A percentile compares a stretch with the other conserved stretches of the same genome.
Evolutionary conservation across 768 basidiomycete species (phyloP).

Genomic region (Guyanaporus albipodus): DNA sequence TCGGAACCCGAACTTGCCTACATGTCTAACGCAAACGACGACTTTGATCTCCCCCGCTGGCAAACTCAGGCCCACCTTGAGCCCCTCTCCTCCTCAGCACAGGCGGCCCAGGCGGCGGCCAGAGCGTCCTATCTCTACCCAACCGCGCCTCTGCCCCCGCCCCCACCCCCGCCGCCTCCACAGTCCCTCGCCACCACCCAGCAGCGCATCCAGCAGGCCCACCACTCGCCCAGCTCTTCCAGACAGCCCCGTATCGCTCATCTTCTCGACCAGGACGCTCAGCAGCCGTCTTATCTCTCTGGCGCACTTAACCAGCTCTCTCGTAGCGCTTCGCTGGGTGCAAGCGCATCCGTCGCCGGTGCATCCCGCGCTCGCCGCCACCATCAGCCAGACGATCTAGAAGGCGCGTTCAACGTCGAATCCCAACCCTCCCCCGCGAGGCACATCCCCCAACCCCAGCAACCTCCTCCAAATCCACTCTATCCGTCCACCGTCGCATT

Average conservation of each 20-base stretch:
- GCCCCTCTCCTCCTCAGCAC: constrained; percentile 54
- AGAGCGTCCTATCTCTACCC: constrained; percentile 53
- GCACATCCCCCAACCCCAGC: constrained; percentile 8
- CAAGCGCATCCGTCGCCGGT: constrained; percentile 37
- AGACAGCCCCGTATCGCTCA: constrained; percentile 64
- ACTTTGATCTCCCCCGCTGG: constrained; percentile 68
- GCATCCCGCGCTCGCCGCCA: constrained; percentile 56
- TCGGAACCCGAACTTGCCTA: constrained; percentile 72
- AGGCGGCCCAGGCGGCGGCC: constrained; percentile 48
- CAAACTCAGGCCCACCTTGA: constrained; percentile 44
- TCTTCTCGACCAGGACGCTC: constrained; percentile 62
- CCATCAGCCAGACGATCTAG: constrained; percentile 67
- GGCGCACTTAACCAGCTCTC: constrained; percentile 51
- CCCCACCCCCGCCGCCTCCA: constrained; percentile 44
- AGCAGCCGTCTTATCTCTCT: constrained; percentile 46
- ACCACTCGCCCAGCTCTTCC: constrained; percentile 28
- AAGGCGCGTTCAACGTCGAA: constrained; percentile 45
- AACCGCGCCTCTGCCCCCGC: constrained; percentile 30
- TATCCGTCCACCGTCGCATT: constrained; percentile 58
- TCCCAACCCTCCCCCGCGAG: constrained; percentile 18
- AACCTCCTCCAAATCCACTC: constrained; percentile 43
- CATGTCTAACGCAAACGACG: constrained; percentile 76
- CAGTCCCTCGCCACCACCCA: constrained; percentile 30
- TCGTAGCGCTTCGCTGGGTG: constrained; percentile 64
- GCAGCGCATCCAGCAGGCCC: constrained; percentile 47